Evolutionary conservation across 2,329 filamentous ascomycete species (phyloP), one percentile per base, ranked within the genome.

Genomic region (Canariomyces notabilis): DNA sequence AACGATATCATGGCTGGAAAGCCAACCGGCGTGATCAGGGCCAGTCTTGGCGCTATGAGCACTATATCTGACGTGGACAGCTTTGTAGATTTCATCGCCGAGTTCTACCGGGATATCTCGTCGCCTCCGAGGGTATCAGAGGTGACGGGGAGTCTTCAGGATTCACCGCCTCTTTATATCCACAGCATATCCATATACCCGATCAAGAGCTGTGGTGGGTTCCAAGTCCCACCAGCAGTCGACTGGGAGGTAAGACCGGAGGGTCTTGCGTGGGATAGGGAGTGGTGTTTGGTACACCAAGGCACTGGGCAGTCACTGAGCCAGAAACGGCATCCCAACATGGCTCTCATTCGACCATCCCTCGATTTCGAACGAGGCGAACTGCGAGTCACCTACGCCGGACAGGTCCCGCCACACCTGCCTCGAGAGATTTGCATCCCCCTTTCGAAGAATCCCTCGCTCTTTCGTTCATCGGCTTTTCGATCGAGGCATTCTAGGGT

Each of bases 211-310:
- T 97, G 93, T 59, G 87, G 82, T 14, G 87, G 87, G 1, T 95
- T 85, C 63, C 71, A 71, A 29, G 73, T 97, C 22, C 84, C 89
- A 1, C 51, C 67, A 1, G 75, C 71, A 2, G 69, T 68, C 6
- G 61, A 73, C 12, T 98, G 93, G 93, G 81, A 87, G 57, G 75
- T 97, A 16, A 80, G 78, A 45, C 73, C 77, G 6, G 89, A 96
- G 67, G 93, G 93, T 0, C 72, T 98, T 2, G 85, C 83, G 7
- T 97, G 91, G 89, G 93, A 98, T 64, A 78, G 93, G 51, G 91
- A 97, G 69, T 98, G 93, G 91, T 97, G 91, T 66, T 71, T 98
- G 16, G 75, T 98, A 12, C 90, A 96, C 62, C 79, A 83, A 60
- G 89, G 88, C 35, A 94, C 90, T 1, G 86, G 88, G 0, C 82